Evolutionary conservation across 257 asterid genomes (phyloP), one percentile per base, ranked within the genome.

Genomic region (Anisodus acutangulus): DNA sequence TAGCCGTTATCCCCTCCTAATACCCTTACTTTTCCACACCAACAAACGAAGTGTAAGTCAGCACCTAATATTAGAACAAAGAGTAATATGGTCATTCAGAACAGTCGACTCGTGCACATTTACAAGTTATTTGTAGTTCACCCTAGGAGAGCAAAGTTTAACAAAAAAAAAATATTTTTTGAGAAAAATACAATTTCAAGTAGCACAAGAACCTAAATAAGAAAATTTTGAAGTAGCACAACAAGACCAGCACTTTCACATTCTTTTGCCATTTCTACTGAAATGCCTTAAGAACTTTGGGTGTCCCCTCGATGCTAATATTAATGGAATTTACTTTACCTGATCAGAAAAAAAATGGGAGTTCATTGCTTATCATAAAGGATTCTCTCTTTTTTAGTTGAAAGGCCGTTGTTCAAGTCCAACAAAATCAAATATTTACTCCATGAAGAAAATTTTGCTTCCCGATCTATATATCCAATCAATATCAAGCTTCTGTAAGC

Each of bases 381-480:
- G 31, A 45, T 5, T n/a, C 59, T 17, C 79, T 43, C 35, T 70
- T 43, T 43, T 9, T 17, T 70, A 70, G 57, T 17, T 43, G 37
- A 71, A 71, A 43, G 5, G 57, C 9, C 8, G 3, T 17, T 2
- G 57, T n/a, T 43, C 57, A 45, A 71, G 39, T 71, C 57, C 79
- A 71, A 71, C 37, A n/a, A 71, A 71, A n/a, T 71, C 57, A 67
- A 43, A n/a, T 41, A 17, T 70, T 43, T n/a, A 71, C 37, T 71
- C 55, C 39, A 43, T 9, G 55, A 17, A 17, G 79, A 70, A 17
- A 70, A 16, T 16, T 31, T 41, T 41, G 8, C 53, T 4, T 17
- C 0, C 4, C 16, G 35, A 41, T 70, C 35, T 5, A 43, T 17
- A 8, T 17, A 39, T 19, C 78, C 31, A 69, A 16, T 69, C 7